phyloP scores from a whole-genome alignment of 495 filamentous ascomycete species.

The Aspergillus nanangensis region DNA sequence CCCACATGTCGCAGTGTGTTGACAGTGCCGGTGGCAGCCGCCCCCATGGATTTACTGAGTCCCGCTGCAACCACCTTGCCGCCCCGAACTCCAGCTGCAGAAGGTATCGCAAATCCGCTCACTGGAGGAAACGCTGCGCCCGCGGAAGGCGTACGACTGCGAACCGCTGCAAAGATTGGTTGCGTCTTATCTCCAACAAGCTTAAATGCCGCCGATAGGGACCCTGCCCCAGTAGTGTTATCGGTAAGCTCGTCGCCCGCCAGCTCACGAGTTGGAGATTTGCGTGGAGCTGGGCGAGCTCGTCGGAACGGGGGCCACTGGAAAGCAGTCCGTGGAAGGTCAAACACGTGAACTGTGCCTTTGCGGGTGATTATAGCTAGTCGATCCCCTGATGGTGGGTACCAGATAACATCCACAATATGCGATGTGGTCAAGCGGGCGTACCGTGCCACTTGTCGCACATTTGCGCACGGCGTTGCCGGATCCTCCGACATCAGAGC shows the following conservation, averaged over 20 bases:
- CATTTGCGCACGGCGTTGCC: conserved; percentile 37
- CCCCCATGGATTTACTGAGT: conserved; percentile 78
- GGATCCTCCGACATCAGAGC: conserved; percentile 36
- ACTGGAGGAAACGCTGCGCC: conserved; percentile 42
- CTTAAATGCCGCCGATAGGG: conserved; percentile 61
- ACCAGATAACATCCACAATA: conserved; percentile 88
- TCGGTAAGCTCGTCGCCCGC: conserved; percentile 39
- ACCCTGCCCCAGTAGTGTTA: conserved; percentile 51
- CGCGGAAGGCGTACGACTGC: conserved; percentile 46
- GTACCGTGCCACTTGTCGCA: conserved; percentile 82
- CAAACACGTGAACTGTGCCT: conserved; percentile 89
- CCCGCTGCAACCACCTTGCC: conserved; percentile 78
- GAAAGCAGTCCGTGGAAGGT: conserved; percentile 76
- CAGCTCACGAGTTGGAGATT: conserved; percentile 24
- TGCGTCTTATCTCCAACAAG: conserved; percentile 53
- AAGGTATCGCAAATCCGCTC: conserved; percentile 48
- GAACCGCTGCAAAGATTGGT: conserved; percentile 53
- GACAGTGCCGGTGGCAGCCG: conserved; percentile 72
- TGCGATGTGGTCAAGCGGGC: conserved; percentile 85
- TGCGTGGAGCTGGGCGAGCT: conserved; percentile 38
- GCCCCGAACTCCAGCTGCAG: conserved; percentile 65
- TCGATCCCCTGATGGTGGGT: conserved; percentile 70
- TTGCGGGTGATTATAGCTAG: conserved; percentile 84
- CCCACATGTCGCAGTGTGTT: conserved; percentile 76
- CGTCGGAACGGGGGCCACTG: conserved; percentile 86